Base-by-base conservation (phyloP, 805 yeast species). In the Metschnikowia lochheadii region DNA sequence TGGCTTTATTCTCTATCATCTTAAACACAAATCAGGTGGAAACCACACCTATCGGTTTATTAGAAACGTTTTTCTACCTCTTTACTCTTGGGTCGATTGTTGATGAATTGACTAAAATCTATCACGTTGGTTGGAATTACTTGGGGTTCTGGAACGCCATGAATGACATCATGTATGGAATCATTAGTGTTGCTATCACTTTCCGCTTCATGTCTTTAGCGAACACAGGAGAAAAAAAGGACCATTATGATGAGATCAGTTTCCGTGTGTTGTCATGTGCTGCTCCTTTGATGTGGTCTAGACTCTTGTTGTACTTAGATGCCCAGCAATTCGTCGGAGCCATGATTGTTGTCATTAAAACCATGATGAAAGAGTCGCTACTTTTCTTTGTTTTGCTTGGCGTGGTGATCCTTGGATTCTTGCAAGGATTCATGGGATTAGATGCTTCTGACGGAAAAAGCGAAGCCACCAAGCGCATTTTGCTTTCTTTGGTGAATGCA, bases 371-470 rank as follows among this genome's bases (percentile, higher is more conserved):
- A 59, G 96, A 89, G 65, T 85, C 94, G 1, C 64, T 87, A n/a
- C 76, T 89, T 13, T 89, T 89, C 70, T 89, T 89, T 63, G 85
- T 87, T 41, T 69, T 89, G 56, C 72, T 89, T 49, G 70, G 78
- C 7, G 79, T 89, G 50, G 83, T 89, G 35, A 82, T 85, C 54
- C 64, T 85, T 44, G 96, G 96, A 0, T 89, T 89, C 67, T 69
- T 88, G 49, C 96, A 89, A 64, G 96, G 95, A 0, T 88, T 89
- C 65, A 66, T 89, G 33, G 96, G 96, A 11, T 73, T 89, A 49
- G 97, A 89, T 67, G 85, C 87, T 35, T 86, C 95, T 2, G 96
- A 89, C 66, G 96, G 96, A 56, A 81, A 79, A 54, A 73, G 85
- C 51, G 94, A 89, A 56, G 85, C 87, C 23, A 87, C 96, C 0